Evolutionary conservation across 2,329 filamentous ascomycete genomes (phyloP).

Genomic region (Fusarium mundagurra): DNA sequence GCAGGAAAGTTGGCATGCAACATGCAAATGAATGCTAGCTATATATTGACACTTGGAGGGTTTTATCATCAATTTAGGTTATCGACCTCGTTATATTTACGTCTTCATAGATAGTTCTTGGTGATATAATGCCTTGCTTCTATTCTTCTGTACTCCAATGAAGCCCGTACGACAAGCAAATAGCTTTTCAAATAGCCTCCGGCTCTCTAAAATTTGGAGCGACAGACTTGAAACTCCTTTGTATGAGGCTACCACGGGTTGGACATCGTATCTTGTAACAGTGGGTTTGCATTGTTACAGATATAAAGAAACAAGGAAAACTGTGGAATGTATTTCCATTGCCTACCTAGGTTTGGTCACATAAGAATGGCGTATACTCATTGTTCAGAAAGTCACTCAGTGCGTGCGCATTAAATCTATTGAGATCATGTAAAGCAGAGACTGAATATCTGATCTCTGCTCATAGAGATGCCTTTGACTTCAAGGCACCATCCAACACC

Average conservation of each 20-base stretch:
- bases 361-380: neutral
- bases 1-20: neutral
- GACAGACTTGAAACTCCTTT: neutral
- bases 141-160: neutral
- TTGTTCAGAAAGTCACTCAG: neutral
- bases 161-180: neutral
- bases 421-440: neutral
- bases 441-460: neutral
- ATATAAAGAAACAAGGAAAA: neutral
- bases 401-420: neutral
- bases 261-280: neutral
- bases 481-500: slow-evolving; percentile 48
- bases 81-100: too few species aligned
- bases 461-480: slow-evolving; percentile 47
- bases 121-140: neutral
- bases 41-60: neutral
- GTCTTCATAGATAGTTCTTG: neutral
- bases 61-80: neutral
- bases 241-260: neutral
- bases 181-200: neutral
- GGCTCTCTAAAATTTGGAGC: neutral
- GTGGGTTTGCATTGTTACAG: neutral
- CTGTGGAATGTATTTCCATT: neutral
- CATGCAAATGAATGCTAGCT: neutral
- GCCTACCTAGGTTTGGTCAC: neutral